Evolutionary conservation across 495 filamentous ascomycete species (phyloP).

Genomic region (Aeminium ludgeri): DNA sequence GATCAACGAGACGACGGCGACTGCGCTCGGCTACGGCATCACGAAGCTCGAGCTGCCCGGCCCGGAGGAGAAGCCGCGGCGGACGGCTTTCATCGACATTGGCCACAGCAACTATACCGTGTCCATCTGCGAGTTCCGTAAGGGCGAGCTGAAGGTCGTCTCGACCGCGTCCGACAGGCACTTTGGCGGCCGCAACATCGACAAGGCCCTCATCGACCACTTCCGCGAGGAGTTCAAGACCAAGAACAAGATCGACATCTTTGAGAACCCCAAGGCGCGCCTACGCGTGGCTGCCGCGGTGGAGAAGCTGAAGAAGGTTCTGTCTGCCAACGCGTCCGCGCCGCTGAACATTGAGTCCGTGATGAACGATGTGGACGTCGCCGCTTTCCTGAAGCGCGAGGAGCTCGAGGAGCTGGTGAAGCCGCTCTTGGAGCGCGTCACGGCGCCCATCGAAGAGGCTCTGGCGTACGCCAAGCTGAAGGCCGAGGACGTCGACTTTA

Average conservation of each 20-base stretch:
- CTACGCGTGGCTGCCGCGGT: slow-evolving; percentile 71
- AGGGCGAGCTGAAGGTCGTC: slow-evolving; percentile 91
- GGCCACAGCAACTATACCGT: slow-evolving; percentile 90
- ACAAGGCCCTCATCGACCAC: slow-evolving; percentile 84
- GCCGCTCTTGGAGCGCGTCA: slow-evolving; percentile 62
- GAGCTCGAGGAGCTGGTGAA: slow-evolving; percentile 82
- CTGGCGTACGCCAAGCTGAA: slow-evolving; percentile 80
- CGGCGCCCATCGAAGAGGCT: slow-evolving; percentile 67
- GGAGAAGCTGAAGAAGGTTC: slow-evolving; percentile 97
- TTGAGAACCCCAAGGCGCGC: slow-evolving; percentile 72
- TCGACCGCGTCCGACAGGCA: slow-evolving; percentile 87
- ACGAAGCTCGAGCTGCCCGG: slow-evolving; percentile 85
- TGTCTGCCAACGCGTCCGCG: slow-evolving; percentile 85
- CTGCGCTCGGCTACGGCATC: slow-evolving; percentile 92
- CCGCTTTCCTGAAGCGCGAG: slow-evolving; percentile 75
- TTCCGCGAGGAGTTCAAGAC: slow-evolving; percentile 72
- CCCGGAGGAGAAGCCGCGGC: slow-evolving; percentile 79
- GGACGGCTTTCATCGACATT: slow-evolving; percentile 89
- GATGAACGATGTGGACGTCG: slow-evolving; percentile 94
- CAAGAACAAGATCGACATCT: slow-evolving; percentile 40
- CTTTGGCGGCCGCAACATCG: slow-evolving; percentile 95
- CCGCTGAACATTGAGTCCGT: slow-evolving; percentile 97
- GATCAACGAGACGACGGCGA: slow-evolving; percentile 96
- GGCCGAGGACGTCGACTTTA: slow-evolving; percentile 76
- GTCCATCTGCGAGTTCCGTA: slow-evolving; percentile 90